These are phyloP conservation scores for Pseudogymnoascus sp. DNA, from an alignment of 2,329 filamentous ascomycete genomes.

Conservation along the genomic window DNA sequence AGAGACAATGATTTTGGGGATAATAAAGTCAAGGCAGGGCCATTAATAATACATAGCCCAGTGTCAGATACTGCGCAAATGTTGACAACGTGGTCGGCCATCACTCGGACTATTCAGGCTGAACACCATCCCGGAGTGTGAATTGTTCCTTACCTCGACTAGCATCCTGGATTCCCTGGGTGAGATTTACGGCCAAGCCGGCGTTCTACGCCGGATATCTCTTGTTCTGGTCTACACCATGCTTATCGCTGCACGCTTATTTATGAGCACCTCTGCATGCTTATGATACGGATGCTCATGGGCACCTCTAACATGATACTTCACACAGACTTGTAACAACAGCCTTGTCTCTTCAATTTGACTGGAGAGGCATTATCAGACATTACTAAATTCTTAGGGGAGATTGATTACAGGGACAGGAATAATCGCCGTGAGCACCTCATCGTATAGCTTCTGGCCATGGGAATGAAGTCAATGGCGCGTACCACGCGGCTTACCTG, in stretches of 20 bases:
- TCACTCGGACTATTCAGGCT: neutral
- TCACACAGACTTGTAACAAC: neutral
- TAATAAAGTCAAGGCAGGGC: neutral
- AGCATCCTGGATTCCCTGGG: neutral
- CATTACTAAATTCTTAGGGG: neutral
- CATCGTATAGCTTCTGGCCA: neutral
- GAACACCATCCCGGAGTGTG: neutral
- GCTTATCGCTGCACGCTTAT: neutral
- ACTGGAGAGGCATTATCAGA: neutral
- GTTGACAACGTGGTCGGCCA: neutral
- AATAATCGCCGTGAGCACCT: neutral
- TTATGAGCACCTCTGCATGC: neutral
- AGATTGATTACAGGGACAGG: neutral
- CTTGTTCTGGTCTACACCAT: neutral
- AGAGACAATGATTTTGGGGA: neutral
- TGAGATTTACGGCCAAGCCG: neutral
- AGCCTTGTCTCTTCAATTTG: neutral
- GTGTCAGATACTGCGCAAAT: neutral
- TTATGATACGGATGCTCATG: neutral
- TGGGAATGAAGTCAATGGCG: neutral
- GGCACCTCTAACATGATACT: neutral
- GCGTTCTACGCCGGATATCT: neutral
- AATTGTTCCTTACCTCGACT: neutral
- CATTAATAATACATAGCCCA: neutral
- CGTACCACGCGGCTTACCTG: neutral